These are phyloP conservation scores for Pyracantha coccinea DNA, from an alignment of 331 rosid genomes.

Conservation along the genomic window DNA sequence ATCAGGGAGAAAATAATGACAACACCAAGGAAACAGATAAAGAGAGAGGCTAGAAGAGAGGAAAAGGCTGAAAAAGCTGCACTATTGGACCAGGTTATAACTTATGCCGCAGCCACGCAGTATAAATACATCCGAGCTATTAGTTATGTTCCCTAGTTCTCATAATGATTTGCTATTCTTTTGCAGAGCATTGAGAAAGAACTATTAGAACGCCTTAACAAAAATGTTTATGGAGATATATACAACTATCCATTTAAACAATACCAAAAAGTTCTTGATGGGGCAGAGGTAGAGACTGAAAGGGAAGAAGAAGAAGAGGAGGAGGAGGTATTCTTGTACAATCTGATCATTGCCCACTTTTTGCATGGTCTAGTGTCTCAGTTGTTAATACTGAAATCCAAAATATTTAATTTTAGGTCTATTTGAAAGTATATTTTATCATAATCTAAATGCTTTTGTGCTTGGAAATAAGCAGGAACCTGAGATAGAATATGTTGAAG, in stretches of 20 bases:
- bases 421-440: background rate
- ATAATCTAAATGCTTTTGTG: background rate
- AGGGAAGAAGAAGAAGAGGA: slow-evolving; percentile 17
- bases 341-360: background rate
- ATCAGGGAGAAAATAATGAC: slow-evolving; percentile 87
- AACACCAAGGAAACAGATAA: slow-evolving; percentile 48
- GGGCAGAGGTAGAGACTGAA: slow-evolving; percentile 40
- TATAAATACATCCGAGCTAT: background rate
- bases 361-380: no score
- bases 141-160: slow-evolving; percentile 11
- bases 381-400: no score
- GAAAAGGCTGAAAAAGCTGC: slow-evolving; percentile 77
- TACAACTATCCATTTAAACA: slow-evolving; percentile 47
- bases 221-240: slow-evolving; percentile 15
- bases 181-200: slow-evolving; percentile 66
- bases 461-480: slow-evolving; percentile 47
- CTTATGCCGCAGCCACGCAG: background rate
- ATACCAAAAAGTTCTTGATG: slow-evolving; percentile 48
- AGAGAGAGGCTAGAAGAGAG: slow-evolving; percentile 49
- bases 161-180: slow-evolving; percentile 13
- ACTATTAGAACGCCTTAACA: slow-evolving; percentile 26
- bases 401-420: background rate
- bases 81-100: slow-evolving; percentile 56
- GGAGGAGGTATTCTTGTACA: slow-evolving; percentile 33
- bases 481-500: slow-evolving; percentile 73